Evolutionary conservation across 148 eudicot species (phyloP).

Genomic region (Hydrangea macrophylla): DNA sequence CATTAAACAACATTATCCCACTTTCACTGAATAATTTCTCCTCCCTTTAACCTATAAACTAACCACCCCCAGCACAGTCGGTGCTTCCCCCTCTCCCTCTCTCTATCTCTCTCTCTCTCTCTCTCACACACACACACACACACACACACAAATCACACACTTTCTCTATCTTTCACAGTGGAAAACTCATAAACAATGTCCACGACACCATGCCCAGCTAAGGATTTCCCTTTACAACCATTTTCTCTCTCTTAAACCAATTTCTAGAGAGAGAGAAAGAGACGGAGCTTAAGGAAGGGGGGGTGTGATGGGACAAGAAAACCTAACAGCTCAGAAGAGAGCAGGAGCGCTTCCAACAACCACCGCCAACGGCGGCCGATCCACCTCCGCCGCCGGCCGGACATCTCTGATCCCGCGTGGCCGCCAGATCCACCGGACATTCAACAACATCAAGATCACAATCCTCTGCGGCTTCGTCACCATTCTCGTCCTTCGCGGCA

Average conservation of each 20-base stretch:
- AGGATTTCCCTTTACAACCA: not conserved
- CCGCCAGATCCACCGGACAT: constrained; percentile 51
- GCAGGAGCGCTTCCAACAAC: constrained; percentile 31
- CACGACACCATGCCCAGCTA: not conserved
- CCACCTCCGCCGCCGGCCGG: constrained; percentile 9
- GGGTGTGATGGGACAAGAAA: constrained; percentile 39
- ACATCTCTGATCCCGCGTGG: constrained; percentile 27
- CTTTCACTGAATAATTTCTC: too few species aligned
- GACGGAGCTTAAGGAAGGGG: not conserved
- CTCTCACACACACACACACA: not conserved
- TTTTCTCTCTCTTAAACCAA: not conserved
- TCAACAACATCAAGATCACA: constrained; percentile 78
- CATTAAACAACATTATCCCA: too few species aligned
- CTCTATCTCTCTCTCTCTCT: not conserved
- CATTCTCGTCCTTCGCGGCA: constrained; percentile 85
- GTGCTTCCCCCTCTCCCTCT: not conserved
- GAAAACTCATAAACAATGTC: too few species aligned
- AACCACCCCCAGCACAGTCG: not conserved
- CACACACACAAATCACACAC: too few species aligned
- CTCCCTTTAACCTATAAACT: not conserved
- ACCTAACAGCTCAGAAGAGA: constrained; percentile 30
- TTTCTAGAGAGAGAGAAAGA: not conserved
- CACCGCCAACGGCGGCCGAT: constrained; percentile 23
- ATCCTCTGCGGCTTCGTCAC: constrained; percentile 80
- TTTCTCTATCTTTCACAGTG: too few species aligned